phyloP scores from a whole-genome alignment of 2,329 filamentous ascomycete species.

The Alternaria solani region DNA sequence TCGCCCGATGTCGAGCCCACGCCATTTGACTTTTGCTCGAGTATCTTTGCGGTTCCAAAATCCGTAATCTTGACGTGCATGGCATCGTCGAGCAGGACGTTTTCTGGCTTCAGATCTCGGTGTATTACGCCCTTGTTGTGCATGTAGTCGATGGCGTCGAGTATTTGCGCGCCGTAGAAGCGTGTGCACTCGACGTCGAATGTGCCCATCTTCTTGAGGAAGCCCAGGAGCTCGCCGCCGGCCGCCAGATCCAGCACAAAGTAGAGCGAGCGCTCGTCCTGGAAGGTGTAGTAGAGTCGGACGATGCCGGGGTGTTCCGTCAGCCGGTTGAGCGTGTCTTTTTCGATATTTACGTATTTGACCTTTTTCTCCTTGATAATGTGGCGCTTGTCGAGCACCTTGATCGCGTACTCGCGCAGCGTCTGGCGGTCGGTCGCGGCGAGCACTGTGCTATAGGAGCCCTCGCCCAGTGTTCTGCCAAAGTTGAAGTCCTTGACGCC shows the following conservation, averaged over 20 bases:
- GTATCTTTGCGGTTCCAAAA: conserved; percentile 96
- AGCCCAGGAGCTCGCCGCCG: conserved; percentile 88
- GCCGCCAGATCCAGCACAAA: conserved; percentile 95
- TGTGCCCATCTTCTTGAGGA: conserved; percentile 90
- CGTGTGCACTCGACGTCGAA: conserved; percentile 94
- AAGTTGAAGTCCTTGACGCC: conserved; percentile 97
- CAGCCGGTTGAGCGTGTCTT: conserved; percentile 93
- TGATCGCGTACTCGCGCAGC: conserved; percentile 95
- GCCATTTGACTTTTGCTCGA: conserved; percentile 63
- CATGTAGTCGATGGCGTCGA: conserved; percentile 98
- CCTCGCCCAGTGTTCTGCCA: conserved; percentile 88
- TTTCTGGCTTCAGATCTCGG: conserved; percentile 95
- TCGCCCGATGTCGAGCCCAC: conserved; percentile 54
- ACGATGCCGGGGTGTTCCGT: conserved; percentile 98
- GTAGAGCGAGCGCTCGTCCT: conserved; percentile 94
- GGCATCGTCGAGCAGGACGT: conserved; percentile 91
- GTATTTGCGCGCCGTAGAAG: conserved; percentile 94
- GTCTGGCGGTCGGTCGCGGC: conserved; percentile 93
- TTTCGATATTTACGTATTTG: conserved; percentile 99
- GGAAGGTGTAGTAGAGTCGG: conserved; percentile 97
- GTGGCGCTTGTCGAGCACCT: conserved; percentile 96
- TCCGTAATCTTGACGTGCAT: conserved; percentile 99
- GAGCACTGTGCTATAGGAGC: conserved; percentile 96
- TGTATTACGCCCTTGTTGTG: conserved; percentile 95
- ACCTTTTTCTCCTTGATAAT: conserved; percentile 99